Base-by-base conservation (phyloP, 768 basidiomycete genomes). In the Tephrocybe rancida region DNA sequence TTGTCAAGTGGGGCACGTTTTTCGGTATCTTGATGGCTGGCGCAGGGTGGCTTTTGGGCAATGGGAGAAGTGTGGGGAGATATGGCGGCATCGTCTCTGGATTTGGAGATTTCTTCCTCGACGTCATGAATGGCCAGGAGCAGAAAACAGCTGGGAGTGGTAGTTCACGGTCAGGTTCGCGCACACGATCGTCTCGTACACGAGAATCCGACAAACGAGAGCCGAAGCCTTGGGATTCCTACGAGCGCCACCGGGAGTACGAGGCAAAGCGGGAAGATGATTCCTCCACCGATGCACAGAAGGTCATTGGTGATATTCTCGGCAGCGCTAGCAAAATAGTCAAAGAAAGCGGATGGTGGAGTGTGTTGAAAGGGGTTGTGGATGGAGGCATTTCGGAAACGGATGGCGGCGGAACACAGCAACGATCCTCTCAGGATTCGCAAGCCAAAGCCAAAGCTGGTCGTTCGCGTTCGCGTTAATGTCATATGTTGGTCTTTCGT, bases 1-100 rank as follows among this genome's bases (percentile, higher is more conserved):
- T 90, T 61, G 65, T 88, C 61, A 93, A 93, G 70, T 93, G 90
- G 90, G 87, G 86, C 21, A 70, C 75, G 10, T 70, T 93, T 43
- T 55, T 90, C 8, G 79, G 75, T 11, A 68, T 75, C 2, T 61
- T 86, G 7, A 76, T 80, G n/a, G 85, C 79, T 5, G 76, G 74
- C 7, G 65, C 70, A 14, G 84, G 83, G 9, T 90, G 82, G 79
- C 69, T 82, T 44, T 67, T 82, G 66, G 78, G 73, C 9, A 63
- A 67, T 44, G 73, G 67, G 25, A 71, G 69, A 50, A 73, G 65
- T 35, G 63, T 74, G 11, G 68, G 66, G 11, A 69, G 67, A 22
- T 66, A 67, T 45, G 74, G 74, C 27, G 76, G 74, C 25, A 32
- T 79, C 29, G 58, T 75, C 16, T 69, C 78, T 10, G 64, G 59